A percentile compares a stretch with the other conserved stretches of the same genome.
Evolutionary conservation across 2,329 filamentous ascomycete species (phyloP).

Genomic region (Fusarium sp.): DNA sequence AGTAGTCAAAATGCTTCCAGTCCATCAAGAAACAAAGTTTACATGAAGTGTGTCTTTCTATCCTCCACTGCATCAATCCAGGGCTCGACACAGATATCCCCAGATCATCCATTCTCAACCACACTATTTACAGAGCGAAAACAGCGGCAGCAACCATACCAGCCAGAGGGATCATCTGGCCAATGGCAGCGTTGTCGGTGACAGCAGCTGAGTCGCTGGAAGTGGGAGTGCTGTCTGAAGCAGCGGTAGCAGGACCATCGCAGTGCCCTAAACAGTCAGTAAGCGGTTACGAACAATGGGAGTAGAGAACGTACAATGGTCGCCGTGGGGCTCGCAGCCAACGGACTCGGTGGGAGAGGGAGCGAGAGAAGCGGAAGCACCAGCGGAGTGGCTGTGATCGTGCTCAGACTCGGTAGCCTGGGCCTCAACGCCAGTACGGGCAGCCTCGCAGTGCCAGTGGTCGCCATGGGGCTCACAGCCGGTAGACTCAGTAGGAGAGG

Average conservation of each 20-base stretch:
- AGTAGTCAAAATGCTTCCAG: not conserved
- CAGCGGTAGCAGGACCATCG: constrained; percentile 32
- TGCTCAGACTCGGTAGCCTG: constrained; percentile 21
- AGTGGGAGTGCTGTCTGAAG: constrained; percentile 12
- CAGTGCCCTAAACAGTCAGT: constrained; percentile 28
- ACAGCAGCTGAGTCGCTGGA: constrained; percentile 12
- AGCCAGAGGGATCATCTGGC: constrained; percentile 36
- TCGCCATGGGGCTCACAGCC: constrained; percentile 42
- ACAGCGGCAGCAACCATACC: constrained; percentile 41
- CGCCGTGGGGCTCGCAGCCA: constrained; percentile 41
- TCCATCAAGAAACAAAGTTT: constrained; percentile 8
- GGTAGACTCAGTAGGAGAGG: constrained; percentile 40
- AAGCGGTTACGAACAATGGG: too few species aligned
- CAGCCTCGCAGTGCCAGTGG: constrained; percentile 43
- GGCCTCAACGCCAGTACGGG: constrained; percentile 27
- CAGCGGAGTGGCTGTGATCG: constrained; percentile 24
- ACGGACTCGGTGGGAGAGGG: constrained; percentile 42
- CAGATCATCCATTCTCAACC: not conserved
- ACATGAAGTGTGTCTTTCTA: constrained; percentile 28
- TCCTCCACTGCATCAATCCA: constrained; percentile 32
- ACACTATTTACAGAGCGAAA: constrained; percentile 32
- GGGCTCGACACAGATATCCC: constrained; percentile 22
- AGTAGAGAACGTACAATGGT: constrained; percentile 34
- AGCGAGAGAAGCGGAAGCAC: constrained; percentile 6
- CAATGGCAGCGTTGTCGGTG: constrained; percentile 29